Base-by-base conservation (phyloP, 2,329 filamentous ascomycete species). In the Davidsoniella virescens region DNA sequence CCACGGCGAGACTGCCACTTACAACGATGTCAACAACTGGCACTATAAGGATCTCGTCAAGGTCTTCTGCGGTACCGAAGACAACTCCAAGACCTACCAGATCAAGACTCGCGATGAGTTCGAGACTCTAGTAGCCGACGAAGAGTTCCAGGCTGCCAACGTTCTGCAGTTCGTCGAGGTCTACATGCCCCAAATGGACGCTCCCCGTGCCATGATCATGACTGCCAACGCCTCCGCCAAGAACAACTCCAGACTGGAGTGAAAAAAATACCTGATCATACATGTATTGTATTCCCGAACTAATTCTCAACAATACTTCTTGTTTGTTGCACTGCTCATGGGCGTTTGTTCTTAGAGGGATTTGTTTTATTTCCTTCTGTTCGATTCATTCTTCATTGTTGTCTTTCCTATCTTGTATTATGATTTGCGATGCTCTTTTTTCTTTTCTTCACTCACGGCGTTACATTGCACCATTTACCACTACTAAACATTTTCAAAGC, bases 11-110 rank as follows among this genome's bases (percentile, higher is more conserved):
- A 70, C 87, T 7, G 84, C 76, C 29, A 62, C 61, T 23, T 94
- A 94, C 69, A 94, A 94, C 60, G 84, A 94, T 60, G 80, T 94
- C 51, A 71, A 75, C 52, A 63, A 69, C 9, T 94, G 87, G 87
- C 71, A 81, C 47, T 84, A 81, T 69, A 78, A 76, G 61, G 76
- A 78, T 17, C 64, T 87, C 0, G 73, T 84, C 2, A 69, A 70
- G 3, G 75, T 77, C 0, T 87, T 92, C 59, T 82, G 84, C 41
- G 82, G 74, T 1, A 57, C 57, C 14, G 66, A 72, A 6, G 68
- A 72, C 26, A 68, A 71, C 40, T 72, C 73, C 55, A 72, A 74
- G 62, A 84, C 76, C 43, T 82, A 80, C 62, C 68, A 75, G 44
- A 71, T 86, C 57, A 81, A 77, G 66, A 86, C 78, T 17, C 80